These are phyloP conservation scores for Trichophyton mentagrophytes DNA, from an alignment of 2,329 filamentous ascomycete species.

Conservation along the genomic window DNA sequence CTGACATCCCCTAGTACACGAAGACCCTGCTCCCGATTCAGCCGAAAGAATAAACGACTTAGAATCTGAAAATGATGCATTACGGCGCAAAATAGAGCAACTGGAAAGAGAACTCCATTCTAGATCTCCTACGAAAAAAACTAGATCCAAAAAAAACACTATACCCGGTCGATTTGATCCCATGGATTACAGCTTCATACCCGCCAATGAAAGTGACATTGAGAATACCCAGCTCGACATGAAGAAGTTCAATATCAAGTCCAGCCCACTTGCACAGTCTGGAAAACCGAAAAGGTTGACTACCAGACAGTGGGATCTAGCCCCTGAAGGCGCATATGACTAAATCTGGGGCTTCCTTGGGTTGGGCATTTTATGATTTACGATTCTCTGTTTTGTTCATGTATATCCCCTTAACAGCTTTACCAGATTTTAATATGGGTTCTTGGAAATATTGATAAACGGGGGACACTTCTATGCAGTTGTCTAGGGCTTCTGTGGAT, in stretches of 20 bases:
- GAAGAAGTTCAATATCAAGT: conserved; percentile 28
- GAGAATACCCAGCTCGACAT: conserved; percentile 21
- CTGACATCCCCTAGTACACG: conserved; percentile 24
- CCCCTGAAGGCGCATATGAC: conserved; percentile 20
- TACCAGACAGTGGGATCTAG: conserved; percentile 37
- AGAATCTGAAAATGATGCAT: conserved; percentile 56
- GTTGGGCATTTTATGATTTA: neutral
- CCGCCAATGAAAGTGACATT: conserved; percentile 21
- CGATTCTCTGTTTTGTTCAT: neutral
- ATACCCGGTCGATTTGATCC: conserved; percentile 15
- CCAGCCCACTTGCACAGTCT: conserved; percentile 12
- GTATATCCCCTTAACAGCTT: neutral
- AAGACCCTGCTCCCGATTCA: conserved; percentile 37
- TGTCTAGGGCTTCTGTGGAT: neutral
- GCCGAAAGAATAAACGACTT: conserved; percentile 52
- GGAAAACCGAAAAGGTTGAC: conserved; percentile 34
- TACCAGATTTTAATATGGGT: neutral
- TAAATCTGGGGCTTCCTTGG: neutral
- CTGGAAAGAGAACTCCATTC: conserved; percentile 53
- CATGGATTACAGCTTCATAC: conserved; percentile 20
- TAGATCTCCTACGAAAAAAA: conserved; percentile 49
- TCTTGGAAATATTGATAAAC: neutral
- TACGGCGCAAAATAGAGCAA: conserved; percentile 51
- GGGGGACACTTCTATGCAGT: neutral
- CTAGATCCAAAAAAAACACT: conserved; percentile 21